phyloP scores from a whole-genome alignment of 106 monocot genomes.

The Dendrobium chrysotoxum region DNA sequence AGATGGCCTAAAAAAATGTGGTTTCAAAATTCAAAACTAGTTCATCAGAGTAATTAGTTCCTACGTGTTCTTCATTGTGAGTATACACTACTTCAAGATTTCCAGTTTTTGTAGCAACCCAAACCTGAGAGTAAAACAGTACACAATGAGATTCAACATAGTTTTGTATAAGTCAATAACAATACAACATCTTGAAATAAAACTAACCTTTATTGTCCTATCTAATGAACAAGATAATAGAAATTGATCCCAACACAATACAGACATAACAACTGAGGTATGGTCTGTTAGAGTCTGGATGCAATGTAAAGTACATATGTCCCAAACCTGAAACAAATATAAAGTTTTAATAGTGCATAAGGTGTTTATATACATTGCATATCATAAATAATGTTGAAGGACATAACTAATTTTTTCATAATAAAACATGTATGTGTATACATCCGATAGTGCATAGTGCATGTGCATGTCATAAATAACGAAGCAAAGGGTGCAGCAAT shows the following conservation, averaged over 20 bases:
- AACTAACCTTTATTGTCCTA: constrained; percentile 36
- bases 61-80: constrained; percentile 79
- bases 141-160: neutral
- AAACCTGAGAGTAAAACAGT: constrained; percentile 40
- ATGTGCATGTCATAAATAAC: too few relatives aligned
- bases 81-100: constrained; percentile 78
- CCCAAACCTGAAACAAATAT: constrained; percentile 63
- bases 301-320: constrained; percentile 72
- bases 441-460: too few relatives aligned
- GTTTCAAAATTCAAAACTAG: neutral
- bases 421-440: too few relatives aligned
- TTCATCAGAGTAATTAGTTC: neutral
- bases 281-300: constrained; percentile 85
- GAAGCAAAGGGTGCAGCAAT: too few relatives aligned
- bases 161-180: neutral
- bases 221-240: constrained; percentile 90
- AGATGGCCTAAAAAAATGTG: too few relatives aligned
- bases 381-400: too few relatives aligned
- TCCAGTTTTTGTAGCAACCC: constrained; percentile 76
- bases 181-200: neutral
- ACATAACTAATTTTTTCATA: too few relatives aligned
- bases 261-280: constrained; percentile 70
- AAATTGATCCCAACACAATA: constrained; percentile 95
- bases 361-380: too few relatives aligned
- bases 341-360: too few relatives aligned